These are phyloP conservation scores for Modicella reniformis DNA, from an alignment of 371 early-diverging fungal genomes.

Conservation along the genomic window DNA sequence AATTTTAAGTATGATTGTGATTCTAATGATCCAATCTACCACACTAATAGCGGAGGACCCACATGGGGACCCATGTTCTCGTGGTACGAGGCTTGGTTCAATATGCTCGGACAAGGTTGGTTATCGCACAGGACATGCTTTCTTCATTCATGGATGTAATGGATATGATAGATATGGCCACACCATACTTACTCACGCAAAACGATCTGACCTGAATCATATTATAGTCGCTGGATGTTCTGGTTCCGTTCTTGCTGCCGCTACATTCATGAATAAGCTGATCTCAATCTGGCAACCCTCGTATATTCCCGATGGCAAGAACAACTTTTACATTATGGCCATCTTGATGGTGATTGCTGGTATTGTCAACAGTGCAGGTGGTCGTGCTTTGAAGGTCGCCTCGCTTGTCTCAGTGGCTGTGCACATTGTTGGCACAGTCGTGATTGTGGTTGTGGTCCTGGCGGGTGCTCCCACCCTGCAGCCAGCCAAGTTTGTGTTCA, in stretches of 20 bases:
- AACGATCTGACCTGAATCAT: no score
- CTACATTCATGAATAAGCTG: slow-evolving; percentile 65
- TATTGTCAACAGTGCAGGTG: slow-evolving; percentile 47
- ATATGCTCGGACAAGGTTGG: slow-evolving; percentile 66
- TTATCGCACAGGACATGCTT: no score
- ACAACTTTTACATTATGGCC: slow-evolving; percentile 43
- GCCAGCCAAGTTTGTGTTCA: slow-evolving; percentile 60
- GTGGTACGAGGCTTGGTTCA: slow-evolving; percentile 75
- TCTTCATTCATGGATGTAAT: background rate
- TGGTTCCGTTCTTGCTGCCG: slow-evolving; percentile 62
- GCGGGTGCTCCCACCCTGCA: slow-evolving; percentile 38
- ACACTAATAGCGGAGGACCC: slow-evolving; percentile 38
- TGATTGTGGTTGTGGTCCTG: slow-evolving; percentile 33
- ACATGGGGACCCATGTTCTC: slow-evolving; percentile 68
- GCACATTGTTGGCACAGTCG: slow-evolving; percentile 45
- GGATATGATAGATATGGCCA: background rate
- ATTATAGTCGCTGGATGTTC: slow-evolving; percentile 41
- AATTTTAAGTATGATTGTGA: no score
- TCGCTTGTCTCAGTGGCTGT: slow-evolving; percentile 57
- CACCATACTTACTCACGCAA: background rate
- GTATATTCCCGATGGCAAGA: slow-evolving; percentile 18
- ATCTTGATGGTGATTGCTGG: slow-evolving; percentile 36
- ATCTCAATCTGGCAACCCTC: slow-evolving; percentile 60
- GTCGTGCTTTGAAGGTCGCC: slow-evolving; percentile 47
- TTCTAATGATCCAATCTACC: no score